These are phyloP conservation scores for Penicillium robsamsonii DNA, from an alignment of 495 filamentous ascomycete genomes.

Conservation along the genomic window DNA sequence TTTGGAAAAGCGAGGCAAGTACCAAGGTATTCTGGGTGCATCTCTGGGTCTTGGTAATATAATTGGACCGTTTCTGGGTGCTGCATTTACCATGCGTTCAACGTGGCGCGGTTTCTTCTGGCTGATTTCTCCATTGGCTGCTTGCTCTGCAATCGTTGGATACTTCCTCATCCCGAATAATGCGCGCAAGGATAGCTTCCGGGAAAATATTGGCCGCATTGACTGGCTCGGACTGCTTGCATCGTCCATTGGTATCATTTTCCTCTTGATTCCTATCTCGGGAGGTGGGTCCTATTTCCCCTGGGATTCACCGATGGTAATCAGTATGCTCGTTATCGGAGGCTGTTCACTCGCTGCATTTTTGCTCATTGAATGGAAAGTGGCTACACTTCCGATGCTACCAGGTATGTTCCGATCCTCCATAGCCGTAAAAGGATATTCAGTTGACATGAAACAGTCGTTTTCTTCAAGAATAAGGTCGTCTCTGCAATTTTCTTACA, in stretches of 20 bases:
- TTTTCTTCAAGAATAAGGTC: conserved; percentile 54
- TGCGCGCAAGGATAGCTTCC: conserved; percentile 32
- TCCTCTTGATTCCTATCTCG: conserved; percentile 61
- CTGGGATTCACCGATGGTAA: conserved; percentile 60
- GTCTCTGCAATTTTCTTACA: conserved; percentile 55
- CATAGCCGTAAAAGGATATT: background rate
- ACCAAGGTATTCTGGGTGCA: conserved; percentile 45
- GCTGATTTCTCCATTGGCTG: conserved; percentile 42
- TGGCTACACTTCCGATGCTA: conserved; percentile 58
- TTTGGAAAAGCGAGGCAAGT: conserved; percentile 45
- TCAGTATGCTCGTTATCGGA: conserved; percentile 59
- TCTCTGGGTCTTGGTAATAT: conserved; percentile 45
- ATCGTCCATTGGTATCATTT: conserved; percentile 53
- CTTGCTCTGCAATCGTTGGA: conserved; percentile 39
- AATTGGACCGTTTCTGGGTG: conserved; percentile 45
- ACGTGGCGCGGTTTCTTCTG: conserved; percentile 53
- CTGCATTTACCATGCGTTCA: conserved; percentile 43
- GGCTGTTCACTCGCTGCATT: conserved; percentile 46
- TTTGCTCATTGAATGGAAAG: conserved; percentile 56
- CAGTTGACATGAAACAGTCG: conserved; percentile 34
- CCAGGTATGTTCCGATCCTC: conserved; percentile 41
- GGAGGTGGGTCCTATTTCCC: conserved; percentile 60
- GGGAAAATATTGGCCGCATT: conserved; percentile 50
- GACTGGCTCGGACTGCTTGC: conserved; percentile 54
- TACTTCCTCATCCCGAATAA: conserved; percentile 46